Evolutionary conservation across 2,329 filamentous ascomycete species (phyloP), one percentile per base, ranked within the genome.

Genomic region (Paracorniculantispora psalliotae): DNA sequence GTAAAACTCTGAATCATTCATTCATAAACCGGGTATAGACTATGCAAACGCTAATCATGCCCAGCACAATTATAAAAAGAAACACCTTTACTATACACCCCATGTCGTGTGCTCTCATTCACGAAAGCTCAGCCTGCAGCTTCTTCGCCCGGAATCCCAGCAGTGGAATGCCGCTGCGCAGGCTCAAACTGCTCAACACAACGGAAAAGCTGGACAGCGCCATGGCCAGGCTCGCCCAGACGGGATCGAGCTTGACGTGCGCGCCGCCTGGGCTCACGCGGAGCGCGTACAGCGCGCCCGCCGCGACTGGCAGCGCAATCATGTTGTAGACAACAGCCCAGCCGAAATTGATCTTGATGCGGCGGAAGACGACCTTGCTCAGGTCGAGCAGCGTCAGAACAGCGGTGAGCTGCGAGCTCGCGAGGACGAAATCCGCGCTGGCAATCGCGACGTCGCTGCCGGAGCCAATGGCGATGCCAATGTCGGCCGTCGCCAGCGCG

Each of bases 151-250:
- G 69, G 65, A 79, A 83, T 2, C 79, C 79, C 10, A 81, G 37
- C 23, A 72, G 66, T 9, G 76, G 75, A 12, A 80, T 60, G 51
- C 69, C 63, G 57, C 71, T 80, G 69, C 87, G 83, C 75, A 97
- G 73, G 52, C 86, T 79, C 67, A 96, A 73, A 75, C 89, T 93
- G 71, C 91, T 96, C 68, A 84, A 75, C 53, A 97, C 89, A 48
- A 97, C 92, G 68, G 90, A 94, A 64, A 97, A 87, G 72, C 89
- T 93, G 73, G 92, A 96, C 71, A 92, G 73, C 26, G 93, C 93
- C 93, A 97, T 97, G 1, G 92, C 92, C 70, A 96, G 74, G 64
- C 87, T 88, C 5, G 92, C 93, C 92, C 92, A 97, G 1, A 90
- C 89, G 0, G 89, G 89, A 70, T 90, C 87, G 49, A 92, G 74